These are phyloP conservation scores for Saccharomycopsis microspora DNA, from an alignment of 805 yeast genomes.

Conservation along the genomic window DNA sequence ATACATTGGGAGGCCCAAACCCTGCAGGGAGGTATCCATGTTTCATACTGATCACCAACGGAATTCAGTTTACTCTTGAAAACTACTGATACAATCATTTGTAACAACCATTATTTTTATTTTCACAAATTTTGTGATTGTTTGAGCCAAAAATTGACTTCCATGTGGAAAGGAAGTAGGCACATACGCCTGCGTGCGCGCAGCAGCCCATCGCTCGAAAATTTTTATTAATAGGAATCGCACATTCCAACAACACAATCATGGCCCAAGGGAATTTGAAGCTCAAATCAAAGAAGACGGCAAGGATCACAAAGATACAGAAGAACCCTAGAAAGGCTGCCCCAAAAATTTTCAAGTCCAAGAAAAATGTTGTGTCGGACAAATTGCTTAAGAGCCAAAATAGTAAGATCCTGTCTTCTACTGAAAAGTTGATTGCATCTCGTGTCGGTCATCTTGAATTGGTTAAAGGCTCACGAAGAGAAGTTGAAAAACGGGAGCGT, in stretches of 20 bases:
- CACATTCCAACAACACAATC: neutral
- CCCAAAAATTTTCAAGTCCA: conserved; percentile 31
- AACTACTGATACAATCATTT: no score
- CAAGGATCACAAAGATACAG: conserved; percentile 33
- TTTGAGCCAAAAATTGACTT: neutral
- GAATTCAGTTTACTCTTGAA: no score
- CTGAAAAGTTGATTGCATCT: conserved; percentile 80
- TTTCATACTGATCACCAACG: no score
- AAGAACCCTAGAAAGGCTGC: conserved; percentile 29
- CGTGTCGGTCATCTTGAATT: conserved; percentile 92
- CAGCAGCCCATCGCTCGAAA: neutral
- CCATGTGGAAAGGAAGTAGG: neutral
- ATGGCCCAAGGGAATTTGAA: conserved; percentile 39
- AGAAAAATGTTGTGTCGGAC: conserved; percentile 23
- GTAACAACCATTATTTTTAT: neutral
- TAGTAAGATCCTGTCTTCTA: conserved; percentile 25
- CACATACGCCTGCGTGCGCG: neutral
- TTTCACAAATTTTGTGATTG: neutral
- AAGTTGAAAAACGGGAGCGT: conserved; percentile 54
- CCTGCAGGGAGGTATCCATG: no score
- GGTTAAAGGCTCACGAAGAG: conserved; percentile 81
- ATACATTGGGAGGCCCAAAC: no score
- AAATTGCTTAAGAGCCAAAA: conserved; percentile 10
- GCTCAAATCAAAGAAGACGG: conserved; percentile 27
- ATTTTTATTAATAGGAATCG: neutral